Evolutionary conservation across 1,284 basidiomycete genomes (phyloP).

Genomic region (Trichosporon asahii): DNA sequence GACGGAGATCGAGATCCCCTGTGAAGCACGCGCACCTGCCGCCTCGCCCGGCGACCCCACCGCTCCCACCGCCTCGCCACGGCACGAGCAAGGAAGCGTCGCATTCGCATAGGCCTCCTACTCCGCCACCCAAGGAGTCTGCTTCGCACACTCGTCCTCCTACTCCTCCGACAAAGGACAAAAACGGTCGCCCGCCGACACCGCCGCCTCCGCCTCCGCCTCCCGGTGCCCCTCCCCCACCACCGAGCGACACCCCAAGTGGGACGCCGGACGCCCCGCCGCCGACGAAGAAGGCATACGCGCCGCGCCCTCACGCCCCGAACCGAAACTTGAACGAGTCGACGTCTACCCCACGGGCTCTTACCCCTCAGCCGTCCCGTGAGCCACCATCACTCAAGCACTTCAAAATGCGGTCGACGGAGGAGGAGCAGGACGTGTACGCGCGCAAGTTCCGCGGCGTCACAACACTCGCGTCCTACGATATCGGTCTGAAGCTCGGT

Average conservation of each 20-base stretch:
- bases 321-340: slow-evolving; percentile 40
- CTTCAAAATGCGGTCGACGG: slow-evolving; percentile 56
- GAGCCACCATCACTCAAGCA: slow-evolving; percentile 22
- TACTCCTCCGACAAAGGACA: neutral
- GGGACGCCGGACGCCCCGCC: slow-evolving; percentile 38
- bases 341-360: slow-evolving; percentile 22
- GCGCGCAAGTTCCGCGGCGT: slow-evolving; percentile 70
- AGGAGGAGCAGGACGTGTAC: slow-evolving; percentile 66
- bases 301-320: slow-evolving; percentile 28
- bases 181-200: slow-evolving; percentile 16
- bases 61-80: neutral
- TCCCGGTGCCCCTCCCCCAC: slow-evolving; percentile 8
- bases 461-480: slow-evolving; percentile 72
- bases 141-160: neutral
- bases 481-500: slow-evolving; percentile 76
- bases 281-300: slow-evolving; percentile 24
- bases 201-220: slow-evolving; percentile 28
- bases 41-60: slow-evolving; percentile 6
- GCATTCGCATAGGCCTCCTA: neutral
- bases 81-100: neutral
- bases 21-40: neutral
- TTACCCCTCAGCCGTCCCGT: neutral
- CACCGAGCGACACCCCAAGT: slow-evolving; percentile 9
- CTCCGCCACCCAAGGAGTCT: neutral
- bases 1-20: neutral